Base-by-base conservation (phyloP, 495 filamentous ascomycete genomes). In the Geopyxis carbonaria region DNA sequence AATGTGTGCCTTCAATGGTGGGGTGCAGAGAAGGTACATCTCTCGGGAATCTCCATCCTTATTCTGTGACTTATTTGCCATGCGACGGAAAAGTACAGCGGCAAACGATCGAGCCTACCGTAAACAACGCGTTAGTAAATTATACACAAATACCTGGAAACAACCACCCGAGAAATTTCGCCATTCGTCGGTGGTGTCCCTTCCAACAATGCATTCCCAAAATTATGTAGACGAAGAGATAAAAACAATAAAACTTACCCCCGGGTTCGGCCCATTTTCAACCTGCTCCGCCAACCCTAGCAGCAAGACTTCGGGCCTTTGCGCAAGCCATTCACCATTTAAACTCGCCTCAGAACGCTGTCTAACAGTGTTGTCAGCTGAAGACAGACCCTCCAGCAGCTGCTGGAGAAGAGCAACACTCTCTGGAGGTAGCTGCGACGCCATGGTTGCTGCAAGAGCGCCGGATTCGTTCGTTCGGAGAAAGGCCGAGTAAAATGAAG, bases 281-380 rank as follows among this genome's bases (percentile, higher is more conserved):
- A 93, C 78, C 61, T 95, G 86, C 61, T 99, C 91, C 14, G 76
- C 83, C 48, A 99, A 61, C 40, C 85, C 91, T 78, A 93, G 83
- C 58, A 99, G 61, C 25, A 95, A 63, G 44, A 89, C 66, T 47
- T 92, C 85, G 24, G 91, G 86, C 29, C 76, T 70, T 14, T 68
- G 67, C 37, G 64, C 66, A 27, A 84, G 75, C 89, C 89, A 99
- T 59, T 85, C 79, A 60, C 73, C 78, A 54, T 80, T 82, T 44
- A 99, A 62, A 57, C 81, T 75, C 34, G 86, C 82, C 61, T 99
- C 91, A 34, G 86, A 85, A 55, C 80, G 74, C 22, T 76, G 71
- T 48, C 91, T 77, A 50, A 80, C 66, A 25, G 61, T 60, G 60
- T 99, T 99, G 65, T 99, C 85, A 48, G 82, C 60, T n/a, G 85